Percentiles rank a stretch among this genome's conserved stretches.
These are phyloP conservation scores for Cladosporium cucumerinum DNA, from an alignment of 2,329 filamentous ascomycete genomes.

Conservation along the genomic window DNA sequence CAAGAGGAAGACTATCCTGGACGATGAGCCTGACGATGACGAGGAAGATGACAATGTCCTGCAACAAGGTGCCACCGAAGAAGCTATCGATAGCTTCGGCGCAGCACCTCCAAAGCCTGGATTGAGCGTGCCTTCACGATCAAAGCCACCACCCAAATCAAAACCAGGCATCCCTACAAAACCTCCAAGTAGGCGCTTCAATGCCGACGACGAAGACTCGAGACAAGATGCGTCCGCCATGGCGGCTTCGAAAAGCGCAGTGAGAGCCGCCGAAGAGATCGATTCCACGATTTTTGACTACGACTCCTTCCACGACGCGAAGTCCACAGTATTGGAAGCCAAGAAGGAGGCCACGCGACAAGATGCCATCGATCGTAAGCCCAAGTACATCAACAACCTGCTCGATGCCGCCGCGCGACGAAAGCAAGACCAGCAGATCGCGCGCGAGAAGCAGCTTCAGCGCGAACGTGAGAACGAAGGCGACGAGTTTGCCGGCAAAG, in stretches of 20 bases:
- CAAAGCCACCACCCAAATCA: conserved; percentile 20
- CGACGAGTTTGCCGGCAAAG: conserved; percentile 76
- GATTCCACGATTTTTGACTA: conserved; percentile 82
- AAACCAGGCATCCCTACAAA: conserved; percentile 34
- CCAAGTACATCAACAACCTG: conserved; percentile 75
- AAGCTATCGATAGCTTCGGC: conserved; percentile 58
- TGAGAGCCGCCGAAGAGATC: conserved; percentile 61
- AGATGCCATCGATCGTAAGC: conserved; percentile 58
- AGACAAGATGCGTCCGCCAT: conserved; percentile 61
- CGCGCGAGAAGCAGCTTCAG: conserved; percentile 76
- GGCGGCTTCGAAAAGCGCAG: conserved; percentile 60
- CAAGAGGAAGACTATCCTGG: conserved; percentile 26
- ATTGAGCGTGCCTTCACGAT: conserved; percentile 5
- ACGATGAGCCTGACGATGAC: conserved; percentile 29
- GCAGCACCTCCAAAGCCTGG: conserved; percentile 36
- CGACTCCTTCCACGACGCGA: conserved; percentile 74
- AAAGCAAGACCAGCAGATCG: conserved; percentile 73
- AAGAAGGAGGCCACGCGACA: conserved; percentile 53
- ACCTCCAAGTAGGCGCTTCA: conserved; percentile 41
- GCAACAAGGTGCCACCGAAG: conserved; percentile 35
- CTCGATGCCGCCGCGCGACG: conserved; percentile 70
- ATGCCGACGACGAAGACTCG: conserved; percentile 48
- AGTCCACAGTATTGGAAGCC: conserved; percentile 57
- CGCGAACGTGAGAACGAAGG: conserved; percentile 76
- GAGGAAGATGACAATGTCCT: conserved; percentile 22